Evolutionary conservation across 2,329 filamentous ascomycete genomes (phyloP), one percentile per base, ranked within the genome.

Genomic region (Sarocladium strictum): DNA sequence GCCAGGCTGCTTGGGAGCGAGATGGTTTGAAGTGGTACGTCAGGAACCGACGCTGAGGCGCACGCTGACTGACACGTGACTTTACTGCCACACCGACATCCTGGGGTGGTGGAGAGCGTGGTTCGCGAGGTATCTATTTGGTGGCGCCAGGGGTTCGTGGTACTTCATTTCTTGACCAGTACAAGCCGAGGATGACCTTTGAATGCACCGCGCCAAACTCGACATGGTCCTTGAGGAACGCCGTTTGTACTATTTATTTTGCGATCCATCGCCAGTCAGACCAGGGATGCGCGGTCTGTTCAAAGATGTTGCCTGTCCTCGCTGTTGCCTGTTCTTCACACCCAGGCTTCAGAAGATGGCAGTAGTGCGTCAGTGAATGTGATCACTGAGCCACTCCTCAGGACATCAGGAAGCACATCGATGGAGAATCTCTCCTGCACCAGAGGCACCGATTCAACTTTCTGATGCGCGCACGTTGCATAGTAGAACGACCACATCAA

Each of bases 1-100:
- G 40, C 41, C 37, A 32, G 52, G 35, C 52, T 33, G 43, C 43
- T 33, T 43, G 52, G 52, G 38, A 54, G 27, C 45, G 35, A 54
- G 52, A 47, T 37, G 40, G 38, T 29, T 5, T n/a, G 38, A 54
- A 37, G 40, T 49, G 14, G 24, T 49, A 53, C 35, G 35, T 53
- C 32, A 38, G 32, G 32, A 53, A 38, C 50, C 50, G 33, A 40
- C 33, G 17, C 50, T 27, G 23, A 53, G 26, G 50, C 50, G 50
- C 35, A 40, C 32, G 33, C n/a, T 33, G 32, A 19, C 50, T 51
- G 47, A 51, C 47, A 51, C 26, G 47, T 51, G 27, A 51, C 47
- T 32, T 51, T 26, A n/a, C 24, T 47, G 43, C n/a, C 27, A 23
- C 27, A 23, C 43, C 29, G 43, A 47, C 43, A 27, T 24, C 4